Percentiles rank a stretch among this genome's conserved stretches.
These are phyloP conservation scores for Fomitopsis pulvina DNA, from an alignment of 768 basidiomycete genomes.

Conservation along the genomic window DNA sequence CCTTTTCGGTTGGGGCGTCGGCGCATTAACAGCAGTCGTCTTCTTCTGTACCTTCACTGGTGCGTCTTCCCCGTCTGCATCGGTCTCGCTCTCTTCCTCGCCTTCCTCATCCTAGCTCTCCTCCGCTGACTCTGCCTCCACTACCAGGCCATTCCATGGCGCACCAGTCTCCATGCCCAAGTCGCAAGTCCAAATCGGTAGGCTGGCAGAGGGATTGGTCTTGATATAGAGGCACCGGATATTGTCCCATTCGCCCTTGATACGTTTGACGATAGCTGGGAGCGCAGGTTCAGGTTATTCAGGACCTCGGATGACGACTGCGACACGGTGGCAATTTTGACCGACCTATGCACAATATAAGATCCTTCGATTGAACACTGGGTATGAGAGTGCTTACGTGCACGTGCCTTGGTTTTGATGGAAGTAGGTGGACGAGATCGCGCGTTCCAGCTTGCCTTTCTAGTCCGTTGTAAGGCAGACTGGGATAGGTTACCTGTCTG, in stretches of 20 bases:
- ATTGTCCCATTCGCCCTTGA: constrained; percentile 86
- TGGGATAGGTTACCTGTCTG: constrained; percentile 83
- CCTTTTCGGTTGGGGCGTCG: constrained; percentile 11
- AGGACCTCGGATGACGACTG: constrained; percentile 70
- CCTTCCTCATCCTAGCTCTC: constrained; percentile 18
- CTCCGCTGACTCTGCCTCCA: constrained; percentile 10
- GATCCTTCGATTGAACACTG: background rate
- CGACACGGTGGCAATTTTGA: constrained; percentile 74
- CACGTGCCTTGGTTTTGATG: constrained; percentile 92
- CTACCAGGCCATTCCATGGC: constrained; percentile 50
- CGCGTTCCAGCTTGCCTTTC: constrained; percentile 87
- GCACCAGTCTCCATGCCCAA: constrained; percentile 56
- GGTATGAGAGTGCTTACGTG: constrained; percentile 51
- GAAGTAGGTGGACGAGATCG: constrained; percentile 93
- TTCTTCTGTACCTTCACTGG: constrained; percentile 28
- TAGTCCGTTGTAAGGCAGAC: constrained; percentile 88
- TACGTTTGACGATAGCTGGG: constrained; percentile 61
- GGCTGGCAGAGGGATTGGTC: constrained; percentile 70
- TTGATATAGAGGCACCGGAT: constrained; percentile 87
- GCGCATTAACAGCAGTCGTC: constrained; percentile 23
- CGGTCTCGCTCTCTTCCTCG: constrained; percentile 21
- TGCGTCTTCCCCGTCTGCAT: constrained; percentile 5
- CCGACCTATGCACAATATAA: constrained; percentile 44
- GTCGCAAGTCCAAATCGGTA: constrained; percentile 86
- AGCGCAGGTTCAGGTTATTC: constrained; percentile 76